phyloP scores from a whole-genome alignment of 306 rosid species.

The Arachis stenosperma region DNA sequence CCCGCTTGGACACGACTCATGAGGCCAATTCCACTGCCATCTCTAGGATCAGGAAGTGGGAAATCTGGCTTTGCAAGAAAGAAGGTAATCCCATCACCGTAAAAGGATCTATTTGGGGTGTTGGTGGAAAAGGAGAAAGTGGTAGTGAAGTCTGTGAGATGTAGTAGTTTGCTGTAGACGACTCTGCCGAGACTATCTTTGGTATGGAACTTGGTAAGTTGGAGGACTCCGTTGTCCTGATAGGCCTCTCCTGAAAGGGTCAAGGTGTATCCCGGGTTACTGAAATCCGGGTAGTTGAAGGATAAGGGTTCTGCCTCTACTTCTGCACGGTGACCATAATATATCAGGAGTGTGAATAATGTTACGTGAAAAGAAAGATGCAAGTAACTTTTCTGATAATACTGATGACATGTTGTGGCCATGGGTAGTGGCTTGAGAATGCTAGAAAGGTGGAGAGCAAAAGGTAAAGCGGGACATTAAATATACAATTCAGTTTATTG shows the following conservation, averaged over 20 bases:
- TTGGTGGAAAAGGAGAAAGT: constrained; percentile 44
- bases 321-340: no score
- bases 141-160: constrained; percentile 42
- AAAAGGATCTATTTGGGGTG: not conserved
- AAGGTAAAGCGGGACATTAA: no score
- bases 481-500: no score
- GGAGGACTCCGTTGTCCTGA: constrained; percentile 17
- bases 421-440: not conserved
- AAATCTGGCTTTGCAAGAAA: constrained; percentile 37
- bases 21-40: constrained; percentile 36
- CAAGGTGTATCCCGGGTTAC: not conserved
- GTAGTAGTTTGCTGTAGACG: constrained; percentile 4
- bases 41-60: constrained; percentile 16
- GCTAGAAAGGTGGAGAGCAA: no score
- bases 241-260: constrained; percentile 18
- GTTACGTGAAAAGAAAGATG: not conserved
- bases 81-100: constrained; percentile 51
- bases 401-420: not conserved
- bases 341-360: not conserved
- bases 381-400: no score
- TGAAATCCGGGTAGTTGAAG: constrained; percentile 28
- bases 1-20: not conserved
- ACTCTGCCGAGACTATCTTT: constrained; percentile 25
- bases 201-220: constrained; percentile 8
- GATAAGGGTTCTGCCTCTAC: not conserved